phyloP scores from a whole-genome alignment of 1,284 basidiomycete genomes.

The Pseudozyma sp. region DNA sequence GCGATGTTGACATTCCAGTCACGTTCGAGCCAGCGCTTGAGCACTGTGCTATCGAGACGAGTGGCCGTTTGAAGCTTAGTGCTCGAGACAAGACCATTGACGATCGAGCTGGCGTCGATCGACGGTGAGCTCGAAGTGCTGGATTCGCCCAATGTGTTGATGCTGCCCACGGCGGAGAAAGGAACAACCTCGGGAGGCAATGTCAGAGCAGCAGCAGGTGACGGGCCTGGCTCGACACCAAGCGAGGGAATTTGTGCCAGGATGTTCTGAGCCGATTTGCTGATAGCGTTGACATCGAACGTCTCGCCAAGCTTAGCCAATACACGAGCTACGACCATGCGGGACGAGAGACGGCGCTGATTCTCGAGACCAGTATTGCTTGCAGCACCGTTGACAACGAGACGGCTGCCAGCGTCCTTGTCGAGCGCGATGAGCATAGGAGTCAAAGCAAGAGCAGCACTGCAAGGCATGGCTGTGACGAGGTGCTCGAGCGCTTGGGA shows the following conservation, averaged over 20 bases:
- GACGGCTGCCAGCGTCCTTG: conserved; percentile 71
- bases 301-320: conserved; percentile 79
- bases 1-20: conserved; percentile 64
- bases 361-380: conserved; percentile 35
- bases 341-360: conserved; percentile 74
- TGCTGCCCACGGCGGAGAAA: conserved; percentile 37
- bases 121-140: conserved; percentile 35
- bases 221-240: conserved; percentile 45
- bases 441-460: conserved; percentile 80
- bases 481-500: conserved; percentile 78
- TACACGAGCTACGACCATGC: conserved; percentile 76
- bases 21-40: conserved; percentile 60
- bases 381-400: conserved; percentile 64
- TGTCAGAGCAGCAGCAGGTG: conserved; percentile 35
- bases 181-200: conserved; percentile 46
- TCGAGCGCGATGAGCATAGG: conserved; percentile 88
- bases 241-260: conserved; percentile 46
- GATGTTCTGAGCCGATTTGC: conserved; percentile 31
- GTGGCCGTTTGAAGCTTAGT: conserved; percentile 53
- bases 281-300: conserved; percentile 74
- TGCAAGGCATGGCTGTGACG: conserved; percentile 78
- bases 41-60: conserved; percentile 36
- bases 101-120: conserved; percentile 35
- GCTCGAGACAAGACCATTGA: conserved; percentile 47
- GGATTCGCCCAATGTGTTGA: conserved; percentile 40